Evolutionary conservation across 345 rosid genomes (phyloP).

Genomic region (Sisymbrium irio): DNA sequence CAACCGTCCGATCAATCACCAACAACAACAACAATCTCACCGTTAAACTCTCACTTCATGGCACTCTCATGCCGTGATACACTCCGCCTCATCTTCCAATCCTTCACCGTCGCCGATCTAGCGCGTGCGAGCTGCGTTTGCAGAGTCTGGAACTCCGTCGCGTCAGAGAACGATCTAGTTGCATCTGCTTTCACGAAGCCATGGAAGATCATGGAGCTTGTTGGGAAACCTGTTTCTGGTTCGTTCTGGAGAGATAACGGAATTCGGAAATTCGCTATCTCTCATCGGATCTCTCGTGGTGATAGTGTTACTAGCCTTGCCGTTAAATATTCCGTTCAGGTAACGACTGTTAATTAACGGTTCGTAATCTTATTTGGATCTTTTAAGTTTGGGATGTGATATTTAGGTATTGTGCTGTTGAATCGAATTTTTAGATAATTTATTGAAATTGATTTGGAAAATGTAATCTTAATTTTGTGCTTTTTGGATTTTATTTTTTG

Average conservation of each 20-base stretch:
- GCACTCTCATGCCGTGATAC: slow-evolving; percentile 65
- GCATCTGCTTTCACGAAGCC: slow-evolving; percentile 54
- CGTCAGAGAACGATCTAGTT: slow-evolving; percentile 47
- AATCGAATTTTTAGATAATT: no score
- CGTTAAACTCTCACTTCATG: slow-evolving; percentile 50
- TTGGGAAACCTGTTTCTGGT: slow-evolving; percentile 54
- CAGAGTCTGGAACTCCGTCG: slow-evolving; percentile 60
- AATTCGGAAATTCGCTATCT: slow-evolving; percentile 69
- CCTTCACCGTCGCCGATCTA: slow-evolving; percentile 57
- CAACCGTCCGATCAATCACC: slow-evolving; percentile 1
- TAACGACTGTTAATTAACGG: no score
- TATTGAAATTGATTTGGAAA: no score
- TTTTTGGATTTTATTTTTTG: no score
- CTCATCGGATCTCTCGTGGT: slow-evolving; percentile 63
- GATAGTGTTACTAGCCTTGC: slow-evolving; percentile 76
- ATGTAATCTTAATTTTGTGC: no score
- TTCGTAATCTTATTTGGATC: no score
- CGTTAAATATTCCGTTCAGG: slow-evolving; percentile 91
- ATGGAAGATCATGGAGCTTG: slow-evolving; percentile 60
- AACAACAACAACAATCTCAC: slow-evolving; percentile 39
- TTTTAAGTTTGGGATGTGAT: no score
- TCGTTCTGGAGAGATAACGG: slow-evolving; percentile 80
- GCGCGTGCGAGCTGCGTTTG: slow-evolving; percentile 86
- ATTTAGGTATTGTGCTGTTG: no score
- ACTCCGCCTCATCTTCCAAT: slow-evolving; percentile 56